Evolutionary conservation across 2,329 filamentous ascomycete species (phyloP).

Genomic region (Chlorencoelia australis): DNA sequence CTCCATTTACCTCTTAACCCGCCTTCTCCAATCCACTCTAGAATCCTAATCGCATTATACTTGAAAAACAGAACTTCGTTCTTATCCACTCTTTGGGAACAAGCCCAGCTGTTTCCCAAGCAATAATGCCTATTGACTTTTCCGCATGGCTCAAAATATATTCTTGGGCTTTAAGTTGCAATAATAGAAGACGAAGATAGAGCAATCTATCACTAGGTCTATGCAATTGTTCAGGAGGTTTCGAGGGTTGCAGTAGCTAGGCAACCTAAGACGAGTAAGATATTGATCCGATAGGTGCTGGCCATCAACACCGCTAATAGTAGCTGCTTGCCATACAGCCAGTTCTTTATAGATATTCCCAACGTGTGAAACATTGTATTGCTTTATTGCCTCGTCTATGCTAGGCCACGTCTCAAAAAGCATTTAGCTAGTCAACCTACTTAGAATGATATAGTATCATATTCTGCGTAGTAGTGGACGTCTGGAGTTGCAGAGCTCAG

Average conservation of each 20-base stretch:
- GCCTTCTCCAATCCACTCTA: slow-evolving; percentile 8
- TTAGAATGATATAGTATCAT: slow-evolving; percentile 8
- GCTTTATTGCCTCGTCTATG: slow-evolving; percentile 7
- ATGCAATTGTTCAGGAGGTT: slow-evolving; percentile 7
- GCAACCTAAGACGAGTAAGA: slow-evolving; percentile 3
- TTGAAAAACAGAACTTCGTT: slow-evolving; percentile 9
- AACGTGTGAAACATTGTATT: slow-evolving; percentile 10
- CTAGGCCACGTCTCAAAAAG: slow-evolving; percentile 2
- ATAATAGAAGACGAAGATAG: slow-evolving; percentile 6
- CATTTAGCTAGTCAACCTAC: slow-evolving; percentile 4
- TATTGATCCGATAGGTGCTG: slow-evolving; percentile 3
- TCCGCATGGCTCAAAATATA: slow-evolving; percentile 5
- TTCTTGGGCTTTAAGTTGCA: slow-evolving; percentile 7
- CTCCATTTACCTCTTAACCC: slow-evolving; percentile 6
- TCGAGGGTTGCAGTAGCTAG: slow-evolving; percentile 4
- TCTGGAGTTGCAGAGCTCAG: slow-evolving; percentile 6
- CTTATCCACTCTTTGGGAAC: slow-evolving; percentile 9
- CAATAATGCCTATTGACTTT: slow-evolving; percentile 8
- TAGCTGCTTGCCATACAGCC: slow-evolving; percentile 1
- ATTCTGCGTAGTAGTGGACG: slow-evolving; percentile 4
- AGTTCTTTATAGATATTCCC: slow-evolving; percentile 6
- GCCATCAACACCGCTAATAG: slow-evolving; percentile 7
- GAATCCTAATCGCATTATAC: slow-evolving; percentile 6
- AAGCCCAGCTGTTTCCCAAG: slow-evolving; percentile 10
- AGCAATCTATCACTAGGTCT: slow-evolving; percentile 6